phyloP scores from a whole-genome alignment of 2,329 filamentous ascomycete species.

The Tolypocladium ophioglossoides region DNA sequence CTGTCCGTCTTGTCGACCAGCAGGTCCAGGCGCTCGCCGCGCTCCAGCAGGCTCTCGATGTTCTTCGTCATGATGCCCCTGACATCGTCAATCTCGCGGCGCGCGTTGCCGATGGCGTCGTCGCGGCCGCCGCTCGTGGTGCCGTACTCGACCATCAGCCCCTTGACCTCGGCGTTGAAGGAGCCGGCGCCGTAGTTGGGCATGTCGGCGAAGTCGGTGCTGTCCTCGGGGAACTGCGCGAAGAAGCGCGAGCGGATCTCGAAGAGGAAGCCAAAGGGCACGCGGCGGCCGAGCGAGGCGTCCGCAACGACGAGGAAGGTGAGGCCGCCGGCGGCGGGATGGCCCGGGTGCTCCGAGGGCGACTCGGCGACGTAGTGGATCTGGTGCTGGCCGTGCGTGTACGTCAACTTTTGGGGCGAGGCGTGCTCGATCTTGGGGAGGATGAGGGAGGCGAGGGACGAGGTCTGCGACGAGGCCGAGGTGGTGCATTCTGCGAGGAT shows the following conservation, averaged over 20 bases:
- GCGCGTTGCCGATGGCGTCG: constrained; percentile 75
- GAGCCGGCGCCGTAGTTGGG: constrained; percentile 83
- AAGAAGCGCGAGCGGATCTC: constrained; percentile 88
- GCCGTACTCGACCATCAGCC: constrained; percentile 74
- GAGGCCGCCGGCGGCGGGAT: constrained; percentile 62
- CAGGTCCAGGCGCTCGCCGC: constrained; percentile 86
- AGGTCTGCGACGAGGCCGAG: constrained; percentile 71
- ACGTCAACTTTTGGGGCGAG: constrained; percentile 78
- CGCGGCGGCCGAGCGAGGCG: constrained; percentile 68
- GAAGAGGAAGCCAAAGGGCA: constrained; percentile 86
- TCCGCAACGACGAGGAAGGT: constrained; percentile 89
- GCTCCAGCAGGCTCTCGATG: constrained; percentile 79
- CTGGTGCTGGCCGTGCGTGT: constrained; percentile 82
- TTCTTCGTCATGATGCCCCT: constrained; percentile 92
- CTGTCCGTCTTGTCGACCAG: constrained; percentile 95
- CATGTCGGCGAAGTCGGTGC: constrained; percentile 63
- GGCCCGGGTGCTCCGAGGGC: constrained; percentile 50
- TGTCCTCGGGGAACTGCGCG: constrained; percentile 46
- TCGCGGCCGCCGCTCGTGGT: constrained; percentile 63
- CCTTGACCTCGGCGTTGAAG: constrained; percentile 73
- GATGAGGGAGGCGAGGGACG: constrained; percentile 82
- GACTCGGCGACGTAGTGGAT: constrained; percentile 93
- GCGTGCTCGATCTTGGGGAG: constrained; percentile 87
- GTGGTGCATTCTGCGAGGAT: constrained; percentile 91
- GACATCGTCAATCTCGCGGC: constrained; percentile 86